Base-by-base conservation (phyloP, 352 stramenopile species). In the Globisporangium cederbergense region DNA sequence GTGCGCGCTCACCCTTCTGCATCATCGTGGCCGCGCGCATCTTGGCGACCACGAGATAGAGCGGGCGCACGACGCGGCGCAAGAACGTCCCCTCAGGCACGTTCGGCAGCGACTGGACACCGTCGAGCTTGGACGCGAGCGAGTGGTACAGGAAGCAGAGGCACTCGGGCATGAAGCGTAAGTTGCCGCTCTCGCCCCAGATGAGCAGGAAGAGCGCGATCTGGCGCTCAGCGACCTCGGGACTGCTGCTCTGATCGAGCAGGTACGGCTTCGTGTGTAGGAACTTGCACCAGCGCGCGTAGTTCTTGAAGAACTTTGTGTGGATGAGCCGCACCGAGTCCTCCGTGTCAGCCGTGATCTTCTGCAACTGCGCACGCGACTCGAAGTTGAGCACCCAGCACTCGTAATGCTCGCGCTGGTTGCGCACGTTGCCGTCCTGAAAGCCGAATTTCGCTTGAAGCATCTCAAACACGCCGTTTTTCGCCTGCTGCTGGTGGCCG, bases 251-350 rank as follows among this genome's bases (percentile, higher is more conserved):
- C 14, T 57, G 67, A 16, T 86, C 79, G 30, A 86, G 70, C 65
- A 97, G 90, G 50, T 90, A 79, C 10, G 97, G 97, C 54, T 83
- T 73, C 4, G 94, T 89, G 34, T 84, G 83, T 58, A 99, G 78
- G 62, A 96, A 96, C 53, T 85, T 66, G 74, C 97, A 99, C 97
- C 97, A 99, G 68, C 96, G 96, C 66, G 65, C 63, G 70, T 98
- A 97, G 73, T 98, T 98, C 16, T 78, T 79, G 72, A 97, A 96
- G 32, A 99, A 96, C 72, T 98, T 98, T 53, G 83, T 78, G 74
- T 99, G 97, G 55, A 99, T 83, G 40, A 72, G 79, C 49, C 73
- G 73, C 59, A 94, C 75, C 25, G 81, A 82, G 18, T 84, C 78
- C 36, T 89, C 81, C 57, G 81, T 77, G 62, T 86, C 83, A 7